Evolutionary conservation across 75 land plant genomes (phyloP).

Genomic region (Larix kaempferi): DNA sequence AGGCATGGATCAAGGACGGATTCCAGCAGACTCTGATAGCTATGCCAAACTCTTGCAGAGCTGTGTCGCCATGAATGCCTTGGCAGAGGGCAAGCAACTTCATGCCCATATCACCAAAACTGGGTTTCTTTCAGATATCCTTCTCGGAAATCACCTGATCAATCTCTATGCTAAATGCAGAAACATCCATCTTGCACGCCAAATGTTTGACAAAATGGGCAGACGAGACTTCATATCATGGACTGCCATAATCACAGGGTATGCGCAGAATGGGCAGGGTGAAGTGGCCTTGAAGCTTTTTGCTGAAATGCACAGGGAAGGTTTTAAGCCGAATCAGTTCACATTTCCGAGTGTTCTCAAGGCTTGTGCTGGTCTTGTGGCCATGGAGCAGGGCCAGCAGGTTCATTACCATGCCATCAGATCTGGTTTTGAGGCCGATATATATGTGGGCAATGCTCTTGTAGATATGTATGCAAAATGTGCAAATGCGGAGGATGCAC

Average conservation of each 20-base stretch:
- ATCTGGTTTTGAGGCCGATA: constrained; percentile 21
- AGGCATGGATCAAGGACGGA: too few species aligned
- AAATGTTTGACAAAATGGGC: constrained; percentile 48
- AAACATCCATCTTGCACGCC: constrained; percentile 36
- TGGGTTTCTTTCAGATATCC: constrained; percentile 16
- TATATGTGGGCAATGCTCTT: constrained; percentile 45
- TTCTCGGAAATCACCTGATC: constrained; percentile 53
- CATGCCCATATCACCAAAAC: constrained; percentile 34
- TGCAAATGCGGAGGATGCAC: constrained; percentile 26
- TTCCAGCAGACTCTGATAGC: constrained; percentile 10
- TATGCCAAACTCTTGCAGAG: constrained; percentile 43
- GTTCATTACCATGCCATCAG: constrained; percentile 28
- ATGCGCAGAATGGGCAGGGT: constrained; percentile 21
- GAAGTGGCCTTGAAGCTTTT: constrained; percentile 28
- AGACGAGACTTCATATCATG: constrained; percentile 24
- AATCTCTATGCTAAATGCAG: constrained; percentile 67
- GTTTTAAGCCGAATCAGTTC: constrained; percentile 29
- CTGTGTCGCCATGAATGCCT: constrained; percentile 25
- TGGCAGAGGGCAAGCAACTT: constrained; percentile 32
- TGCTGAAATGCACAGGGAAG: constrained; percentile 33
- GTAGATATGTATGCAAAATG: constrained; percentile 49
- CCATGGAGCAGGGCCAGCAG: constrained; percentile 27
- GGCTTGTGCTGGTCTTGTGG: constrained; percentile 22
- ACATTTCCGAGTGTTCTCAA: constrained; percentile 36
- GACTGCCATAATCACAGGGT: constrained; percentile 47